Evolutionary conservation across 352 stramenopile species (phyloP), one percentile per base, ranked within the genome.

Genomic region (Globisporangium cylindrosporum): DNA sequence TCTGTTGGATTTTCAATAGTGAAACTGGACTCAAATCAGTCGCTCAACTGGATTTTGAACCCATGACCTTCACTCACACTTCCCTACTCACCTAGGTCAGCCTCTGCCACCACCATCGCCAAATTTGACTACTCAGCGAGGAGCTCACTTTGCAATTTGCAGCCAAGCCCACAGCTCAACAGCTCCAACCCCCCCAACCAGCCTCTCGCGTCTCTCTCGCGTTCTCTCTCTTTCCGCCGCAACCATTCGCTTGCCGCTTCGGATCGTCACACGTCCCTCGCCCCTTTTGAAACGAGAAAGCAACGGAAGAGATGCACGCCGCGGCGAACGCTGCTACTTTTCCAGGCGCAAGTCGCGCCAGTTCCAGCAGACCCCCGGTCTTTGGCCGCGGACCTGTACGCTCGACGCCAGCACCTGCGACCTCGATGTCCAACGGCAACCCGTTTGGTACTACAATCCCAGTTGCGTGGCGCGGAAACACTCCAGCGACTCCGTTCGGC

Each of bases 121-220:
- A 43, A 24, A 25, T 12, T 32, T 36, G 3, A 3, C 18, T 27
- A 3, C 27, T 46, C 12, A 46, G 12, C 38, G 12, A 49, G 41
- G 25, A 29, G 48, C 58, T 76, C 67, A 79, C 41, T 75, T 59
- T 41, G 51, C 58, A 71, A 73, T 68, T 66, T 54, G 63, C 67
- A 56, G 12, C 36, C 36, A 43, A 43, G 10, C 38, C 38, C 12
- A 20, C 38, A 46, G 18, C 53, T 41, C 63, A 49, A 59, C 18
- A n/a, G 54, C 58, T 69, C 72, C 56, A 22, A 38, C 18, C 9
- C 25, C n/a, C 22, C 22, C 10, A 43, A n/a, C 14, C 34, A 12
- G 24, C 25, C 0, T 4, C 32, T 38, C 32, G 32, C 27, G 15
- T 25, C 54, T 59, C 55, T 38, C 29, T 32, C 29, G 4, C 34